Evolutionary conservation across 116 monocot species (phyloP), one percentile per base, ranked within the genome.

Genomic region (Phalaenopsis hybrid): DNA sequence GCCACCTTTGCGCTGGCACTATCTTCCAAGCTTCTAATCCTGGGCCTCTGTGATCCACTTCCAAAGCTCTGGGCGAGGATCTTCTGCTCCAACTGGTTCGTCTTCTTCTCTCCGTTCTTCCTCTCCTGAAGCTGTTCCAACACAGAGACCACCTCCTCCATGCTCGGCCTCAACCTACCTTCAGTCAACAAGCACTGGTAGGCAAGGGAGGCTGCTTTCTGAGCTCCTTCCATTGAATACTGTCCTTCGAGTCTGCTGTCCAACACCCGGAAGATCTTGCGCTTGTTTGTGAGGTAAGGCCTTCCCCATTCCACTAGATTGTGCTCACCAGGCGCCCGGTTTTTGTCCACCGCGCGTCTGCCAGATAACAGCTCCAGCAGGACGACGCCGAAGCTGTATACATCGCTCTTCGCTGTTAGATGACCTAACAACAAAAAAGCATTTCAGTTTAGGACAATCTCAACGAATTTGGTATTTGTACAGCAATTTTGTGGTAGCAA

Each of bases 371-470:
- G 83, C 58, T 94, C 94, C 8, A 94, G 86, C n/a, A 94, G 87
- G 23, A 94, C 94, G 31, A 94, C 94, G 6, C 94, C 94, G 15
- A 91, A 94, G 84, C 94, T 83, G 78, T 91, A 94, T 11, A 94
- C 91, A 46, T 94, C 94, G 70, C 91, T 91, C 80, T 88, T 94
- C 18, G 88, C 51, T 37, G 94, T 90, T 44, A 94, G 79, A 76
- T 90, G 91, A 43, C 94, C 94, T 94, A 37, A 51, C 23, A 67
- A 18, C 5, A 67, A 75, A 46, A 31, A 65, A 6, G 16, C 17
- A 55, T 55, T 55, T 55, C 55, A 55, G 15, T 10, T 48, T 48
- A 10, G 6, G 48, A 10, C 6, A 2, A 55, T 13, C 15, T 16
- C 55, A 55, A 55, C 15, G 1, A 55, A 2, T 48, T 55, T 55